phyloP scores from a whole-genome alignment of 2,329 filamentous ascomycete genomes.

The Alternaria longipes region DNA sequence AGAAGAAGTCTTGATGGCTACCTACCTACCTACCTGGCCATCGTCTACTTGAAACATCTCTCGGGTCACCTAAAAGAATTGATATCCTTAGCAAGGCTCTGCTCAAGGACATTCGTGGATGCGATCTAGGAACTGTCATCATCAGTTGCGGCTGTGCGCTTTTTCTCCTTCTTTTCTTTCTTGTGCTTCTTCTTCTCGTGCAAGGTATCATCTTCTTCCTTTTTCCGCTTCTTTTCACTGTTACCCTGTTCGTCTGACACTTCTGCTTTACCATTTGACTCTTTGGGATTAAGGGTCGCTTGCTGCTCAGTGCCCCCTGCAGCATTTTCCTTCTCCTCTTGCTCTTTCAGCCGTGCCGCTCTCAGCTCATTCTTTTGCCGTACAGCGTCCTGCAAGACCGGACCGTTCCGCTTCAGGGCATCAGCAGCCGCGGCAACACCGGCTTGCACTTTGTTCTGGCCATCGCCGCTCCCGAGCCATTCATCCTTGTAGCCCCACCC shows the following conservation, averaged over 20 bases:
- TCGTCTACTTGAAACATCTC: neutral
- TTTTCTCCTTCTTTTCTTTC: slow-evolving; percentile 22
- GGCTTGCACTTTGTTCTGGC: slow-evolving; percentile 73
- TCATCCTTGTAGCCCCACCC: slow-evolving; percentile 73
- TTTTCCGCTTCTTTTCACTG: slow-evolving; percentile 19
- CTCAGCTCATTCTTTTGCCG: slow-evolving; percentile 36
- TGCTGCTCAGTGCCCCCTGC: slow-evolving; percentile 17
- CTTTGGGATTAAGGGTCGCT: slow-evolving; percentile 4
- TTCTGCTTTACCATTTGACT: slow-evolving; percentile 33
- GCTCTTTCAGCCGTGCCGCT: slow-evolving; percentile 21
- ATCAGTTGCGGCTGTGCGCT: slow-evolving; percentile 10
- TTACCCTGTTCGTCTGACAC: neutral
- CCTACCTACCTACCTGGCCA: slow-evolving; percentile 18
- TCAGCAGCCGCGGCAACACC: slow-evolving; percentile 71
- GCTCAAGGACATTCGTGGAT: neutral
- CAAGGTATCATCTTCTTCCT: neutral
- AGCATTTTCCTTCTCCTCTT: slow-evolving; percentile 25
- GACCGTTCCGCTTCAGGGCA: slow-evolving; percentile 62
- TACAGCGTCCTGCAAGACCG: slow-evolving; percentile 24
- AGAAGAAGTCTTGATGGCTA: slow-evolving; percentile 1
- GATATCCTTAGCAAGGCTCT: neutral
- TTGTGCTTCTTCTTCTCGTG: slow-evolving; percentile 27
- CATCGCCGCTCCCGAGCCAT: slow-evolving; percentile 70
- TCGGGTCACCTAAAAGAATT: no score
- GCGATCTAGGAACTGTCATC: slow-evolving; percentile 8